Percentiles rank a stretch among this genome's conserved stretches.
Evolutionary conservation across 1,284 basidiomycete genomes (phyloP).

Genomic region (Dichomitus squalens): DNA sequence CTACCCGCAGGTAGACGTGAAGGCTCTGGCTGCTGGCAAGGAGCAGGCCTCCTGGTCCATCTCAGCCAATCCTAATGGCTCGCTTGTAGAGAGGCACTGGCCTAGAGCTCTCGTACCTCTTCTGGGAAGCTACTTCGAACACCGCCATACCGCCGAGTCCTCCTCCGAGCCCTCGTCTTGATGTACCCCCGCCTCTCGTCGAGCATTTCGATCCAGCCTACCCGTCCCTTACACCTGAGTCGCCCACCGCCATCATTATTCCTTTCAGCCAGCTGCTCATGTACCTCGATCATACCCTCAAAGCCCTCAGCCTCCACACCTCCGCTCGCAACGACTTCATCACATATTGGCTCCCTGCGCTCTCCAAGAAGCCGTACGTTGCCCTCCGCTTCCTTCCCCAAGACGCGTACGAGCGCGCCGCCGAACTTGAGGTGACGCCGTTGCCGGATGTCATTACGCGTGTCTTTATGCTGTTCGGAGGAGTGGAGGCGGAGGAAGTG

Average conservation of each 20-base stretch:
- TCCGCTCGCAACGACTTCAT: slow-evolving; percentile 8
- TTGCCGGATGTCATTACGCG: not conserved
- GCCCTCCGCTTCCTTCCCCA: slow-evolving; percentile 5
- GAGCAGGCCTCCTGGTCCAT: slow-evolving; percentile 32
- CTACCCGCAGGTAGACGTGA: no score
- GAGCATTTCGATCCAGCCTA: not conserved
- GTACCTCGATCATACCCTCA: not conserved
- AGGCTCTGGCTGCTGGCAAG: no score
- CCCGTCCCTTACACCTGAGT: not conserved
- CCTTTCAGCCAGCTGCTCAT: not conserved
- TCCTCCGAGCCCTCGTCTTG: not conserved
- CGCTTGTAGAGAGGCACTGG: slow-evolving; percentile 21
- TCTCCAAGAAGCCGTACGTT: slow-evolving; percentile 3
- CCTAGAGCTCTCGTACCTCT: slow-evolving; percentile 34
- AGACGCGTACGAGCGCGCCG: slow-evolving; percentile 1
- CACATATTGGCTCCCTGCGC: slow-evolving; percentile 4
- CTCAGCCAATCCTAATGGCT: slow-evolving; percentile 24
- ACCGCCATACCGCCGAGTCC: not conserved
- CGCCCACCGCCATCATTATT: not conserved
- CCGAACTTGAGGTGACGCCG: not conserved
- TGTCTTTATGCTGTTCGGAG: not conserved
- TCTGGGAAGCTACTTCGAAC: slow-evolving; percentile 33
- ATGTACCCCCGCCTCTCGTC: no score
- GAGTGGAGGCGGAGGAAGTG: not conserved
- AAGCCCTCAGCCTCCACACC: not conserved